Evolutionary conservation across 1,139 yeast species (phyloP).

Genomic region (Sugiyamaella xylanicola): DNA sequence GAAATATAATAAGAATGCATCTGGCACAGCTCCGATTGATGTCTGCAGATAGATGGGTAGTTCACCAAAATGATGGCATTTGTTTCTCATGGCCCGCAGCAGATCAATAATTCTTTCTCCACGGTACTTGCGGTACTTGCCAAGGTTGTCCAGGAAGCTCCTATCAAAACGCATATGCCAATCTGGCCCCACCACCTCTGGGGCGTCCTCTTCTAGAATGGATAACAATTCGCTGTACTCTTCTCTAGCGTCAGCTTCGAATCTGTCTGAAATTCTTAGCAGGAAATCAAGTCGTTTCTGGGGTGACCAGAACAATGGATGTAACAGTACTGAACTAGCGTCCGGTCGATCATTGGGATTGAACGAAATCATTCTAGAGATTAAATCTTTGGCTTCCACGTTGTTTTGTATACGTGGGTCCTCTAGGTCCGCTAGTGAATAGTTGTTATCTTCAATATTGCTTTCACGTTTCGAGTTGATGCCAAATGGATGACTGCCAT

Average conservation of each 20-base stretch:
- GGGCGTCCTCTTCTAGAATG: slow-evolving; percentile 60
- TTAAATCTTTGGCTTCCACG: slow-evolving; percentile 71
- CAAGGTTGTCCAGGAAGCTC: slow-evolving; percentile 75
- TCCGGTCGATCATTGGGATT: slow-evolving; percentile 77
- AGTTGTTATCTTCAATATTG: slow-evolving; percentile 78
- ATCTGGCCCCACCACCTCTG: slow-evolving; percentile 59
- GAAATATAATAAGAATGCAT: slow-evolving; percentile 79
- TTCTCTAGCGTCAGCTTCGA: slow-evolving; percentile 84
- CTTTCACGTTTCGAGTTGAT: slow-evolving; percentile 85
- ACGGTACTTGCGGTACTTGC: slow-evolving; percentile 87
- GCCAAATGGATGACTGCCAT: slow-evolving; percentile 94
- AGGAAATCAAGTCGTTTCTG: slow-evolving; percentile 78
- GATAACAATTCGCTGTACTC: slow-evolving; percentile 73
- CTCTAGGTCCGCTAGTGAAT: slow-evolving; percentile 51
- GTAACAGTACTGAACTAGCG: slow-evolving; percentile 66
- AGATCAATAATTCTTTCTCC: slow-evolving; percentile 78
- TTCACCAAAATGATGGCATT: slow-evolving; percentile 91
- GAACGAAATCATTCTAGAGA: slow-evolving; percentile 66
- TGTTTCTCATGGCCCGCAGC: slow-evolving; percentile 85
- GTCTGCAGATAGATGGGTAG: slow-evolving; percentile 61
- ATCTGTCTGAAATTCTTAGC: slow-evolving; percentile 84
- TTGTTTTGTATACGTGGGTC: slow-evolving; percentile 49
- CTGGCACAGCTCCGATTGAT: slow-evolving; percentile 78
- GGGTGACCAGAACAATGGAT: slow-evolving; percentile 87
- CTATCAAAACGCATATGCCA: slow-evolving; percentile 80